Base-by-base conservation (phyloP, 352 stramenopile genomes). In the Pythium plurisporium region DNA sequence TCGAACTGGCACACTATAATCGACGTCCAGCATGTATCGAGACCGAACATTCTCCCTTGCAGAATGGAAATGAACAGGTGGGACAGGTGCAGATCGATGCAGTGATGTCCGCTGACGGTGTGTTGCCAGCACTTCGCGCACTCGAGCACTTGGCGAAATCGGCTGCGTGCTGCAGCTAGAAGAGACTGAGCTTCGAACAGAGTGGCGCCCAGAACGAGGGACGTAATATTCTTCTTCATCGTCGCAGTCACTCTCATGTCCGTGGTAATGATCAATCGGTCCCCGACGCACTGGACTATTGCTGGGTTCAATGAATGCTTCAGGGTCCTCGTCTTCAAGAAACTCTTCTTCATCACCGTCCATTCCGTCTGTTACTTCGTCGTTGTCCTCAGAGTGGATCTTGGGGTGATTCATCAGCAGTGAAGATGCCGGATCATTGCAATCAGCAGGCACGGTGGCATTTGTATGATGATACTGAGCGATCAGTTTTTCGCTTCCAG, bases 91-190 rank as follows among this genome's bases (percentile, higher is more conserved):
- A 5, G 38, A 10, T 6, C 49, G 29, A 45, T 49, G 17, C 20
- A 67, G 19, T 3, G 52, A 62, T 34, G 50, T 34, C 4, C 67
- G 65, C 36, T 87, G 44, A 26, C 64, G 47, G 5, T 64, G 57
- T 12, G 33, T 48, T 1, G 73, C 69, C 10, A 89, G 37, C 1
- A 73, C 75, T 38, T 83, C 75, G 29, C 79, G 71, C 27, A 89
- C 51, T 49, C 72, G 69, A n/a, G 79, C 76, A 34, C 71, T 89
- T 0, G 76, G 65, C 47, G 79, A 89, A 38, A 89, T 55, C 10
- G 63, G 33, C 12, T 67, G 22, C 0, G 46, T 67, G 31, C 30
- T 43, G 26, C 43, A 50, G 12, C 37, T 56, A 7, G 17, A 34
- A 10, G 43, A 47, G 3, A 34, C 10, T 2, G 30, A 36, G 41